Percentiles rank a stretch among this genome's conserved stretches.
These are phyloP conservation scores for Plasmodium reichenowi DNA, from an alignment of 169 alveolate genomes.

Conservation along the genomic window DNA sequence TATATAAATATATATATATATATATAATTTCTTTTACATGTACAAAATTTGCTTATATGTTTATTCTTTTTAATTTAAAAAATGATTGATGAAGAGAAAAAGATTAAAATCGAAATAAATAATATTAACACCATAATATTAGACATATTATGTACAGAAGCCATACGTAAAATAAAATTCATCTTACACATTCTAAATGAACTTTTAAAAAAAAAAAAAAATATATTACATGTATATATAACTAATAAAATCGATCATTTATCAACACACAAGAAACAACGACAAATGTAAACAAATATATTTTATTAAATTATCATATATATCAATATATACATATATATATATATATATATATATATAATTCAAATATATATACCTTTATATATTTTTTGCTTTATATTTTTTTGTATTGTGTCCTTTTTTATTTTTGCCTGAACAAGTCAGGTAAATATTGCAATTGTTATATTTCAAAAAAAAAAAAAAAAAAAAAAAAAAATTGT, in stretches of 20 bases:
- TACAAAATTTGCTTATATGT: no score
- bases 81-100: slow-evolving; percentile 8
- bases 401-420: no score
- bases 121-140: slow-evolving; percentile 58
- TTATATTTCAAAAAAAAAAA: neutral
- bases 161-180: slow-evolving; percentile 56
- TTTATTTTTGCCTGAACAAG: neutral
- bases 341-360: neutral
- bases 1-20: neutral
- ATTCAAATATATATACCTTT: no score
- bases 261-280: slow-evolving; percentile 35
- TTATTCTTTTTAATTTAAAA: neutral
- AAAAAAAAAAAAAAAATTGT: slow-evolving; percentile 1
- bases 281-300: slow-evolving; percentile 30
- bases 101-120: slow-evolving; percentile 26
- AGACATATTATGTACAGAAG: slow-evolving; percentile 59
- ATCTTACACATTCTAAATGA: slow-evolving; percentile 48
- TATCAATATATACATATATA: neutral
- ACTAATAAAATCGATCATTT: slow-evolving; percentile 51
- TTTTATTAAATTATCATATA: neutral
- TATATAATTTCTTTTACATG: no score
- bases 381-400: no score
- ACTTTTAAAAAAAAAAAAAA: slow-evolving; percentile 37
- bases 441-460: neutral
- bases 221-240: slow-evolving; percentile 60